These are phyloP conservation scores for Senna siamea DNA, from an alignment of 306 rosid genomes.

Conservation along the genomic window DNA sequence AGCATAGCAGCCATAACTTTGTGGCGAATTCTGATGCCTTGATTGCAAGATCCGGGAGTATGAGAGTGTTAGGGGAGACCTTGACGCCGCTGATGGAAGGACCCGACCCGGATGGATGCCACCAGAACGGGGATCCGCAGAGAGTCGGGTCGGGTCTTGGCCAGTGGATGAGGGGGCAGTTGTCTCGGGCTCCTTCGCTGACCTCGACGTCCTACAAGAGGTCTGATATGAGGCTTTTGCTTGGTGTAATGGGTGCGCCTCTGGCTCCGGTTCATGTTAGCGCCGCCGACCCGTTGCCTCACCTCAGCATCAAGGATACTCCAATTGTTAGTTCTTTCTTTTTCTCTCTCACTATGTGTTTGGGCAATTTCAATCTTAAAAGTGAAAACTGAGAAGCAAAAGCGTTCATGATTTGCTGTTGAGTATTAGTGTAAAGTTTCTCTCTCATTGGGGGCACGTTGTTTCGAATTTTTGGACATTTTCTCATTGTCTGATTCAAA, in stretches of 20 bases:
- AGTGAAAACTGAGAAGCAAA: neutral
- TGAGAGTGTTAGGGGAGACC: slow-evolving; percentile 76
- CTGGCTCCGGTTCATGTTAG: slow-evolving; percentile 86
- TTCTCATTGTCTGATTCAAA: neutral
- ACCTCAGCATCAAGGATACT: slow-evolving; percentile 89
- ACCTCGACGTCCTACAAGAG: slow-evolving; percentile 57
- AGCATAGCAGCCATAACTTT: neutral
- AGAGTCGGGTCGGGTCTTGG: slow-evolving; percentile 79
- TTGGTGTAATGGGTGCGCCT: slow-evolving; percentile 97
- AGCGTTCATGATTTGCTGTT: slow-evolving; percentile 4
- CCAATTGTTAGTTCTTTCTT: slow-evolving; percentile 75
- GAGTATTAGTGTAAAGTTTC: neutral
- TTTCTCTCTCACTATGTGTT: neutral
- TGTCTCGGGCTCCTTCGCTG: slow-evolving; percentile 71
- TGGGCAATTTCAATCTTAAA: neutral
- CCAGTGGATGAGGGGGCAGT: slow-evolving; percentile 91
- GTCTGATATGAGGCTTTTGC: slow-evolving; percentile 90
- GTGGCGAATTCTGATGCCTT: slow-evolving; percentile 40
- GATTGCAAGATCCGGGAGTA: slow-evolving; percentile 79
- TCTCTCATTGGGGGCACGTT: slow-evolving; percentile 17
- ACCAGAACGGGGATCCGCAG: slow-evolving; percentile 65
- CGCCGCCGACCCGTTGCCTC: slow-evolving; percentile 83
- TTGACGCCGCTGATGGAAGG: slow-evolving; percentile 83
- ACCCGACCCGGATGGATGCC: slow-evolving; percentile 74
- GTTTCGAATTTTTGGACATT: slow-evolving; percentile 15